Evolutionary conservation across 768 basidiomycete species (phyloP), one percentile per base, ranked within the genome.

Genomic region (Kwoniella dejecticola): DNA sequence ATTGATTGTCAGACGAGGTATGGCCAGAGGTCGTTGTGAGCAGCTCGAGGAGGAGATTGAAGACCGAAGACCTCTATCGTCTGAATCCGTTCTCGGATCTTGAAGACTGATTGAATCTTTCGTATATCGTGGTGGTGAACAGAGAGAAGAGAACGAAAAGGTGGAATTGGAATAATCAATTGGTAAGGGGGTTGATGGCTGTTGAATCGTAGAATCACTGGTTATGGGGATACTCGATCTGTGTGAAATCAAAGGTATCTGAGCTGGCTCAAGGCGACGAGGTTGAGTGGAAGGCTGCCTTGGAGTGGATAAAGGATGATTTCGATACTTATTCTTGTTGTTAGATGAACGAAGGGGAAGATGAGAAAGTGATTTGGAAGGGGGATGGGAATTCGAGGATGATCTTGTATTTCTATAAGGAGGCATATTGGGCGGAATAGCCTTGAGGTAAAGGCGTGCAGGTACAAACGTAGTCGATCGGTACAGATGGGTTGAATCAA

Each of bases 181-280:
- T 48, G 36, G 57, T 21, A 50, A 3, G 5, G 23, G 19, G 10
- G 26, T 13, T 12, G 27, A n/a, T 46, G 56, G 12, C 8, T 8
- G 36, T 42, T 10, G 10, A 21, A 21, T 3, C 36, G 26, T 13
- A 11, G 27, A 31, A 12, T 21, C 46, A 19, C 44, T 21, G n/a
- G 52, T 41, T 24, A 23, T 53, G 13, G 52, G 33, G 30, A 23
- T 53, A 53, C 33, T 54, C 40, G 17, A 54, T 54, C 40, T 54
- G 40, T 54, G 52, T 54, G 52, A 42, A 12, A 15, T 36, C 40
- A 54, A 54, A 54, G 52, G 52, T 24, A 30, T 54, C 4, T 33
- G 11, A 19, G 27, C 15, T 13, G 4, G 12, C 6, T 47, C 26
- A 26, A 50, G 48, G 48, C 30, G 27, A 50, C 33, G 48, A 30